Percentiles rank a stretch among this genome's conserved stretches.
These are phyloP conservation scores for Nothomitra cinnamomea DNA, from an alignment of 2,329 filamentous ascomycete species.

Conservation along the genomic window DNA sequence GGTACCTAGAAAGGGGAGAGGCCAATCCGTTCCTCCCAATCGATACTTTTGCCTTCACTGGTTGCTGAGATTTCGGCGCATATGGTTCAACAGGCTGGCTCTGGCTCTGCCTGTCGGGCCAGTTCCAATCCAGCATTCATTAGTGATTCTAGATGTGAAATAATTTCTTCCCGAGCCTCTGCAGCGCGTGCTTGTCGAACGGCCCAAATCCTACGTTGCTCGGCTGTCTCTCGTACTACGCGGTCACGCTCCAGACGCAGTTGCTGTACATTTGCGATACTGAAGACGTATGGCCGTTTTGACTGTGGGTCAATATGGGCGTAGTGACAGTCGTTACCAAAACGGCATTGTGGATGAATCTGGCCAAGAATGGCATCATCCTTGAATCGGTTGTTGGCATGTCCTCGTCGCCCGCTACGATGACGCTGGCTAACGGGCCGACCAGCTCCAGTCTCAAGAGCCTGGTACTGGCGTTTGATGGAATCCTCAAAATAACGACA, in stretches of 20 bases:
- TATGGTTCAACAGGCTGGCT: too few relatives aligned
- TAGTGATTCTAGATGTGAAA: too few relatives aligned
- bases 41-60: too few relatives aligned
- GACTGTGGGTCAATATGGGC: constrained; percentile 9
- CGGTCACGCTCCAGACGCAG: not conserved
- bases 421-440: not conserved
- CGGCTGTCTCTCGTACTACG: not conserved
- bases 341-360: constrained; percentile 13
- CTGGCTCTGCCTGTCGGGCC: too few relatives aligned
- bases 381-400: not conserved
- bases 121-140: too few relatives aligned
- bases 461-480: constrained; percentile 4
- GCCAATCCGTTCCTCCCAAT: too few relatives aligned
- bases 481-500: constrained; percentile 14
- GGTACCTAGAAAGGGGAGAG: too few relatives aligned
- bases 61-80: too few relatives aligned
- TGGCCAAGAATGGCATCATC: not conserved
- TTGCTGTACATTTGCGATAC: not conserved
- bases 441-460: not conserved
- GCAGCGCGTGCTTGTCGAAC: not conserved
- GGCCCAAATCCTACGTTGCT: not conserved
- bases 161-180: not conserved
- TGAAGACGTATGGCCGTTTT: not conserved
- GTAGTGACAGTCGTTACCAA: constrained; percentile 18
- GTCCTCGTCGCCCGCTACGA: not conserved